Percentiles rank a stretch among this genome's conserved stretches.
Conservation (phyloP, 257 asterid species). For the Datura wrightii region DNA sequence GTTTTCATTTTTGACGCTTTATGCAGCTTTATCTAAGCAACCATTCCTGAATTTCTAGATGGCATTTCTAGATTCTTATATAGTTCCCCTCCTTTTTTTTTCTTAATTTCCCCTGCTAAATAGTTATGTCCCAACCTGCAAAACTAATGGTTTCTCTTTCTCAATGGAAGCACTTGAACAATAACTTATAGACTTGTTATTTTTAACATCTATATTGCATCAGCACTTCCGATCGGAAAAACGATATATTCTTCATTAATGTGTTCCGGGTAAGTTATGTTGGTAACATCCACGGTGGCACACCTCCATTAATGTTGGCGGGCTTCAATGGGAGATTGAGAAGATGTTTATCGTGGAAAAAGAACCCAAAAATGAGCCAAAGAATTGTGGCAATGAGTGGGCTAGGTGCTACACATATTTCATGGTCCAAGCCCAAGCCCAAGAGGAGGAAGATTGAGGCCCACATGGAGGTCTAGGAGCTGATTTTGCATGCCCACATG, state of each 20-base stretch:
- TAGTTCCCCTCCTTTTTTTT: background rate
- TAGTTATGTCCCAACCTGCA: background rate
- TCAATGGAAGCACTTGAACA: conserved; percentile 7
- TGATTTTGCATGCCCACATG: too few species aligned
- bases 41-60: background rate
- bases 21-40: background rate
- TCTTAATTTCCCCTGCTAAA: background rate
- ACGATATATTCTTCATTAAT: background rate
- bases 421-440: too few species aligned
- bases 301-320: too few species aligned
- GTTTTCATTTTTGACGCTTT: conserved; percentile 1
- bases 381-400: too few species aligned
- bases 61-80: conserved; percentile 23
- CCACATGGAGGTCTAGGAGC: too few species aligned
- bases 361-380: too few species aligned
- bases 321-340: too few species aligned
- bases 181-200: background rate
- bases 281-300: too few species aligned
- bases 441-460: too few species aligned
- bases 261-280: conserved; percentile 5
- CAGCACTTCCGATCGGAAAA: background rate
- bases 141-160: conserved; percentile 9
- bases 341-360: too few species aligned
- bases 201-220: background rate
- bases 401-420: too few species aligned